phyloP scores from a whole-genome alignment of 768 basidiomycete genomes.

The Boletus rufocinnamomeus region DNA sequence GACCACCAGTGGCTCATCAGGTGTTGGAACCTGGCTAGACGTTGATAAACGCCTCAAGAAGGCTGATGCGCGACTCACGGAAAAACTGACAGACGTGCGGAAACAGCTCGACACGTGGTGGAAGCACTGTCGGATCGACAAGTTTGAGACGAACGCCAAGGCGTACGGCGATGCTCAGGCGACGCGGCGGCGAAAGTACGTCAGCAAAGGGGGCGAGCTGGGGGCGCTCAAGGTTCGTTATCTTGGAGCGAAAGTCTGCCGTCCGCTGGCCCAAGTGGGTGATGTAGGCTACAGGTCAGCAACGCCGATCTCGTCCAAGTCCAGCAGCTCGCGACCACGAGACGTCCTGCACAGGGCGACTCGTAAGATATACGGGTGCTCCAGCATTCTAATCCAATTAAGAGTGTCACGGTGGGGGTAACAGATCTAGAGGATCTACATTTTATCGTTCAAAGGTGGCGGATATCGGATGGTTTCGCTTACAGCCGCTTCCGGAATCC shows the following conservation, averaged over 20 bases:
- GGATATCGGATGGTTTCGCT: no score
- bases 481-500: no score
- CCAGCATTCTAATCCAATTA: no score
- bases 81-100: constrained; percentile 76
- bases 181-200: constrained; percentile 80
- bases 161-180: constrained; percentile 75
- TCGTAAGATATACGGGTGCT: constrained; percentile 72
- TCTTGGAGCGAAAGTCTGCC: background rate
- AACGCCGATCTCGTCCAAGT: constrained; percentile 74
- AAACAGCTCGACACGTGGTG: constrained; percentile 88
- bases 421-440: no score
- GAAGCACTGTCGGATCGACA: constrained; percentile 93
- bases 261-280: background rate
- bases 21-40: no score
- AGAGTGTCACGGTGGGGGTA: no score
- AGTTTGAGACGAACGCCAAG: constrained; percentile 86
- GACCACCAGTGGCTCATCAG: no score
- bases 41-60: constrained; percentile 88
- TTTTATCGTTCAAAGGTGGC: no score
- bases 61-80: constrained; percentile 67
- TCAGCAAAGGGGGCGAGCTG: constrained; percentile 85
- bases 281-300: constrained; percentile 54
- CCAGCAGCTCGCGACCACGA: constrained; percentile 69
- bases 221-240: constrained; percentile 75
- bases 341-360: constrained; percentile 55